Conservation (phyloP, 306 rosid species). For the Sicyos baderoa region DNA sequence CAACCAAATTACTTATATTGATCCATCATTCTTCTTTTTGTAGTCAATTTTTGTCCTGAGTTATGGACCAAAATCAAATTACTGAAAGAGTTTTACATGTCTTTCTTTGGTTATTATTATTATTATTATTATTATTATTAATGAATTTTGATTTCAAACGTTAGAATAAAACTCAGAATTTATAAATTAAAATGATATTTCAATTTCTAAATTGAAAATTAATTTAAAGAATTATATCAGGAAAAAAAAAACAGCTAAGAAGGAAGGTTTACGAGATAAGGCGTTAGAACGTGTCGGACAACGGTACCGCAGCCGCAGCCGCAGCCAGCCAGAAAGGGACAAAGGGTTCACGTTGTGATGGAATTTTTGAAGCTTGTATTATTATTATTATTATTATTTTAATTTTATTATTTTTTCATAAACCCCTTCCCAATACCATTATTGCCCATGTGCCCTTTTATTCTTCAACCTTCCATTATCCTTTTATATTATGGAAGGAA, state of each 20-base stretch:
- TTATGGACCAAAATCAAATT: too few species aligned
- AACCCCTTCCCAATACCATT: background rate
- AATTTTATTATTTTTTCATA: background rate
- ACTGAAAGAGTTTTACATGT: too few species aligned
- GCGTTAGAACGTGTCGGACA: background rate
- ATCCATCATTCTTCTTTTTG: too few species aligned
- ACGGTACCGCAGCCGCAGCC: constrained; percentile 3
- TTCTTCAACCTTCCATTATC: background rate
- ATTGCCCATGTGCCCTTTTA: constrained; percentile 2
- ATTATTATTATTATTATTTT: too few species aligned
- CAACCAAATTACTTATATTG: too few species aligned
- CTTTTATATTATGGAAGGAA: too few species aligned
- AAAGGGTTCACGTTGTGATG: background rate
- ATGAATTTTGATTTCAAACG: too few species aligned
- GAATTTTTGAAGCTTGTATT: background rate
- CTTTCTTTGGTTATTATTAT: too few species aligned
- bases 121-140: too few species aligned
- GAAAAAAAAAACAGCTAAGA: background rate
- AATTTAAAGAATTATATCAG: background rate
- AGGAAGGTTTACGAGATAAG: background rate
- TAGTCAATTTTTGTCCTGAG: too few species aligned
- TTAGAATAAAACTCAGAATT: too few species aligned
- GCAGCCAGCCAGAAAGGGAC: background rate
- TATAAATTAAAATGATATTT: too few species aligned
- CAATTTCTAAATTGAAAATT: background rate